Evolutionary conservation across 2,329 filamentous ascomycete genomes (phyloP).

Genomic region (Sphaerostilbella broomeana): DNA sequence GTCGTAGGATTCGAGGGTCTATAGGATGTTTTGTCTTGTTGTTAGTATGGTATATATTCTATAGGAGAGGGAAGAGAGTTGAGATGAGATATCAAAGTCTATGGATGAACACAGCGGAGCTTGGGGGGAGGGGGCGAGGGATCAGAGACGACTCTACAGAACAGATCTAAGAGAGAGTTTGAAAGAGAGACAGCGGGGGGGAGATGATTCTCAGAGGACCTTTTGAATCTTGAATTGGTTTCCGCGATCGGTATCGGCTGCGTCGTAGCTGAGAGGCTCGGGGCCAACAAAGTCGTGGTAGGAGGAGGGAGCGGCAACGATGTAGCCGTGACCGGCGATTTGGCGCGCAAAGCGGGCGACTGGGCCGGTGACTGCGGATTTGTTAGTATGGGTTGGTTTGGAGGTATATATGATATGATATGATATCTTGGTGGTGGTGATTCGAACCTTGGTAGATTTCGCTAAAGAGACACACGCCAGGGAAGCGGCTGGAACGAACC

Average conservation of each 20-base stretch:
- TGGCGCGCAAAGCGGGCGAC: constrained; percentile 85
- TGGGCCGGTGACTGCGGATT: constrained; percentile 86
- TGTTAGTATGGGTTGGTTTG: too few species aligned
- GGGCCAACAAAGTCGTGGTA: constrained; percentile 92
- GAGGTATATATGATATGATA: not conserved
- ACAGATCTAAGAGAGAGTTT: too few species aligned
- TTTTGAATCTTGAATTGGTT: constrained; percentile 83
- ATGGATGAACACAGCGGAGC: too few species aligned
- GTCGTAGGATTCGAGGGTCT: constrained; percentile 82
- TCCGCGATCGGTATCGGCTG: constrained; percentile 76
- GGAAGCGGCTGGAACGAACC: constrained; percentile 67
- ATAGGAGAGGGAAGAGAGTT: too few species aligned
- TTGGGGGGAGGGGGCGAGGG: too few species aligned
- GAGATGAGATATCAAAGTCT: too few species aligned
- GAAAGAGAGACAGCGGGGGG: not conserved
- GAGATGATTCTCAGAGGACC: constrained; percentile 36
- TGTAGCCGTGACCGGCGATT: constrained; percentile 88
- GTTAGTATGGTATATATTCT: too few species aligned
- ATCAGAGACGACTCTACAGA: too few species aligned
- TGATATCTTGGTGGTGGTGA: not conserved
- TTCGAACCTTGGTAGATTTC: constrained; percentile 87
- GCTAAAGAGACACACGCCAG: constrained; percentile 80
- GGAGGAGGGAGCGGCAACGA: constrained; percentile 81
- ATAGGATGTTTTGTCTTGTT: too few species aligned
- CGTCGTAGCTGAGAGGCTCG: constrained; percentile 78